Evolutionary conservation across 1,139 yeast genomes (phyloP), one percentile per base, ranked within the genome.

Genomic region (Candida frijolesensis): DNA sequence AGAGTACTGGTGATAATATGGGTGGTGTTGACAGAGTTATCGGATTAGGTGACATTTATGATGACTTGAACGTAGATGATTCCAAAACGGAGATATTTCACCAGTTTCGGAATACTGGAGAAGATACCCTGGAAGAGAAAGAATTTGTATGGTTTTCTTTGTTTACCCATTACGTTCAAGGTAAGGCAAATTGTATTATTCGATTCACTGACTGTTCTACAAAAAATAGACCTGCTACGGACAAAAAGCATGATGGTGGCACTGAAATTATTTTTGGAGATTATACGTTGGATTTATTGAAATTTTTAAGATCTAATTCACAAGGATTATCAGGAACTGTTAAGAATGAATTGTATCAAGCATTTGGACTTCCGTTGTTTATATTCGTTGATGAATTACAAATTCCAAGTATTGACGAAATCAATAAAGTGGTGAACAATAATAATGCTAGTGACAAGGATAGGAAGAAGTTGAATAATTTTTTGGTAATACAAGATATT

Each of bases 361-460:
- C 49, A 4, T 48, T 53, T 22, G 55, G 55, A 11, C 18, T 51
- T 2, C 34, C 42, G 3, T 12, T 25, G 2, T 35, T 39, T 38
- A 30, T 25, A 6, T 27, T 40, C 22, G 14, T 37, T 6, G 30
- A 44, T 2, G 34, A 44, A 2, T 19, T 32, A 11, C 12, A 34
- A n/a, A 14, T 18, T 10, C 9, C 29, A 30, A 27, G 50, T 15
- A 34, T 51, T 4, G 42, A 44, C 10, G 53, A 54, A 42, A 45
- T 49, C 11, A 54, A 54, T 29, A 4, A 40, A 6, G 4, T 45
- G 15, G 12, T 51, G 11, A 46, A 29, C n/a, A 25, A n/a, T 16
- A 38, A 44, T 4, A 25, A 11, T 9, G 40, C 39, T 2, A 29
- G 8, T 10, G 25, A 35, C 2, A 11, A 15, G 29, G 25, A 34